These are phyloP conservation scores for Leccinum imitatum DNA, from an alignment of 768 basidiomycete genomes.

Conservation along the genomic window DNA sequence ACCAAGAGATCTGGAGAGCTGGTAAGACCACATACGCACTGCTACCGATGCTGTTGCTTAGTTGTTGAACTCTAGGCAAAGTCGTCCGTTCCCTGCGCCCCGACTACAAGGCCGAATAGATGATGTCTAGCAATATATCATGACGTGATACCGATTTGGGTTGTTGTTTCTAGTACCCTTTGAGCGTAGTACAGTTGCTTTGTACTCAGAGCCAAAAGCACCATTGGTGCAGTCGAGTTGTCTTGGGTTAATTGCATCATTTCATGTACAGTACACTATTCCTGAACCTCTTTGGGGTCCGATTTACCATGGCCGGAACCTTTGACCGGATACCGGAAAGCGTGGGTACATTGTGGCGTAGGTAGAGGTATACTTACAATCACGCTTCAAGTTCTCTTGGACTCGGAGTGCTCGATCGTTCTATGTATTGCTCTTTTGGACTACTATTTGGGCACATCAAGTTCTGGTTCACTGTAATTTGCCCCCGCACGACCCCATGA, in stretches of 20 bases:
- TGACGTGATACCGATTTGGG: no score
- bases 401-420: no score
- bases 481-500: no score
- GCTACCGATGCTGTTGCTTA: constrained; percentile 12
- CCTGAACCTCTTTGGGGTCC: no score
- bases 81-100: constrained; percentile 86
- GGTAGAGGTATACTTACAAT: no score
- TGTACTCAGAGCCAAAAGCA: constrained; percentile 26
- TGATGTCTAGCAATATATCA: background rate
- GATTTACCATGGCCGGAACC: no score
- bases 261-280: constrained; percentile 16
- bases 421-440: no score
- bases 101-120: constrained; percentile 70
- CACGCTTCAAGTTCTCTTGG: no score
- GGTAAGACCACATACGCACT: constrained; percentile 44
- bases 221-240: constrained; percentile 22
- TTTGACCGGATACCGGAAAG: no score
- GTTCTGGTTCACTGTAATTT: no score
- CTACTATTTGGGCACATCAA: no score
- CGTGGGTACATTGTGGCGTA: no score
- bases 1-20: constrained; percentile 98
- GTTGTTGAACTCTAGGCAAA: constrained; percentile 54
- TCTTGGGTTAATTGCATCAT: constrained; percentile 6
- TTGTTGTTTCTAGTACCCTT: constrained; percentile 4
- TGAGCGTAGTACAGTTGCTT: constrained; percentile 10